These are phyloP conservation scores for Puccinia triticina DNA, from an alignment of 1,284 basidiomycete genomes.

Conservation along the genomic window DNA sequence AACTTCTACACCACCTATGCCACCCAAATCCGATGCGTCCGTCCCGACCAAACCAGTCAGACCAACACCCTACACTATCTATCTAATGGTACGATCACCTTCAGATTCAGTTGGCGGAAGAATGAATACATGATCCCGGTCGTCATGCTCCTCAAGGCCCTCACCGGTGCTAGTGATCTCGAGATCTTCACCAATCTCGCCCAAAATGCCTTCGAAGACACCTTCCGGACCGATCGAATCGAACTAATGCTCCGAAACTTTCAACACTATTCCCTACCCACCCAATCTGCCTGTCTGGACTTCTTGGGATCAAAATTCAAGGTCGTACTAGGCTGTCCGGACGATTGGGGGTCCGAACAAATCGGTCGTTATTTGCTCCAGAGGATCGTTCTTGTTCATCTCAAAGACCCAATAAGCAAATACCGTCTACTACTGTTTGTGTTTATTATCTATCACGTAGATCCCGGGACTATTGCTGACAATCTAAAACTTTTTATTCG, in stretches of 20 bases:
- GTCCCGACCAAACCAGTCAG: conserved; percentile 83
- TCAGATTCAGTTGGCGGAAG: conserved; percentile 96
- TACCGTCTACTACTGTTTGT: conserved; percentile 90
- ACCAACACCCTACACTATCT: conserved; percentile 98
- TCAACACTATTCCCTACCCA: conserved; percentile 86
- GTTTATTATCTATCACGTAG: conserved; percentile 28
- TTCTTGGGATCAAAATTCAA: conserved; percentile 98
- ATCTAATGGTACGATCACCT: conserved; percentile 89
- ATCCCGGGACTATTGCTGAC: not conserved
- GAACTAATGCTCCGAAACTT: conserved; percentile 96
- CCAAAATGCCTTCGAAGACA: conserved; percentile 96
- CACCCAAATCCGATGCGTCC: conserved; percentile 91
- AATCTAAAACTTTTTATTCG: not conserved
- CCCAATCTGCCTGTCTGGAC: conserved; percentile 89
- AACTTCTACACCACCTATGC: conserved; percentile 92
- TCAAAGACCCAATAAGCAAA: conserved; percentile 88
- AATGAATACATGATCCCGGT: conserved; percentile 99
- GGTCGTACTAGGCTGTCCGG: conserved; percentile 84
- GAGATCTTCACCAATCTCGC: conserved; percentile 98
- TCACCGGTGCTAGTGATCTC: conserved; percentile 90
- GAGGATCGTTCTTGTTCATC: conserved; percentile 87
- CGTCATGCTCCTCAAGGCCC: conserved; percentile 93
- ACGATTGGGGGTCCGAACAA: conserved; percentile 85
- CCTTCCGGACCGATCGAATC: conserved; percentile 95
- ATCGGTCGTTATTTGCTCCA: conserved; percentile 83